Evolutionary conservation across 2,329 filamentous ascomycete genomes (phyloP), one percentile per base, ranked within the genome.

Genomic region (Alternaria sp.): DNA sequence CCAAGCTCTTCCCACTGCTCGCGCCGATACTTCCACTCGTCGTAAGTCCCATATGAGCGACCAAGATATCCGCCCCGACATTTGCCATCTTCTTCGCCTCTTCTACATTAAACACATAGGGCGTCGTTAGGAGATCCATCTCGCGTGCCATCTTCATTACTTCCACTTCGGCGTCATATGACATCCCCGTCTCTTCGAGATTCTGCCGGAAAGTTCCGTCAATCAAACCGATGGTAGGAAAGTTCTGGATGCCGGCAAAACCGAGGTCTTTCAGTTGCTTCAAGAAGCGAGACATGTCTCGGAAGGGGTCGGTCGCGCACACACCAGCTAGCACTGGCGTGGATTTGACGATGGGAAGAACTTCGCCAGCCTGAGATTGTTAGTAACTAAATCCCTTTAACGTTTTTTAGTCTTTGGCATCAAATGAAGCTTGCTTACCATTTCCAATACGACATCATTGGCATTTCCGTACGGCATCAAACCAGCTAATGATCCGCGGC

Each of bases 101-200:
- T 0, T 86, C 83, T 1, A 82, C 80, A 48, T 82, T 85, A 77
- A 91, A 91, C 1, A 89, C 88, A 65, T 91, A 91, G 0, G 89
- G 88, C 6, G 88, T 88, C 0, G 89, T 91, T 14, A 91, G 75
- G 17, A 91, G 76, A 28, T 83, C 87, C 75, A 88, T 76, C 40
- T 81, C 77, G 42, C 81, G 83, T 2, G 89, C 89, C n/a, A 80
- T 68, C 9, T 80, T 80, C 44, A 91, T 83, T 82, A 90, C 86
- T 50, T 88, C 86, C 2, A 91, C 88, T 70, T 92, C 89, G 7
- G 82, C 77, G 14, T 82, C 83, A 68, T 87, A 91, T 1, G 85
- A 85, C 88, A 91, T 91, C 8, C 86, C 88, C 1, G 88, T 91
- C 73, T 90, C 88, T 70, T 91, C 89, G 2, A 92, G 80, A 63